Percentiles rank a stretch among this genome's conserved stretches.
phyloP scores from a whole-genome alignment of 257 asterid species.

The Primulina tabacum region DNA sequence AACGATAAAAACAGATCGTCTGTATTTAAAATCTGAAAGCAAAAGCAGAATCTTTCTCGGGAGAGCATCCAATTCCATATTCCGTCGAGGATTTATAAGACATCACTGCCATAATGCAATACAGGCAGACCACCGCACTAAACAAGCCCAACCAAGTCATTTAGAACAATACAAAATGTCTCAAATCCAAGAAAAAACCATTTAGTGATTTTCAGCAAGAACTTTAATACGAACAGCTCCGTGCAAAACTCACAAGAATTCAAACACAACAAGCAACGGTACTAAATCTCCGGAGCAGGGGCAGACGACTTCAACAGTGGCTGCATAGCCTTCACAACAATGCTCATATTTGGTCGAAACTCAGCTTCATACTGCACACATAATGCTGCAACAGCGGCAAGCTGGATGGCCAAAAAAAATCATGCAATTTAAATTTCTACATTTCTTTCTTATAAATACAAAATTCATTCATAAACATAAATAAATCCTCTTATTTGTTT shows the following conservation, averaged over 20 bases:
- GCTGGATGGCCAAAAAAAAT: slow-evolving; percentile 40
- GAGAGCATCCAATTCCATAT: slow-evolving; percentile 13
- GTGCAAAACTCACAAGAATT: slow-evolving; percentile 31
- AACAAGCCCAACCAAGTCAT: slow-evolving; percentile 22
- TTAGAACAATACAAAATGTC: slow-evolving; percentile 21
- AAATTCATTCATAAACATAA: too few species aligned
- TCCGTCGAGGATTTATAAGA: slow-evolving; percentile 25
- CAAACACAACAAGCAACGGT: slow-evolving; percentile 21
- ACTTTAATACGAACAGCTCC: slow-evolving; percentile 10
- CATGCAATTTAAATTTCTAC: background rate
- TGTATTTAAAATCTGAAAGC: slow-evolving; percentile 18
- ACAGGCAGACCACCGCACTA: slow-evolving; percentile 16
- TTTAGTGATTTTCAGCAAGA: slow-evolving; percentile 10
- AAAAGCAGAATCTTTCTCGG: slow-evolving; percentile 21
- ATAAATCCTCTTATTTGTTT: too few species aligned
- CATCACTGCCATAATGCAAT: slow-evolving; percentile 19
- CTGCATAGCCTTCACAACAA: slow-evolving; percentile 86
- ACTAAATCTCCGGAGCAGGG: slow-evolving; percentile 49
- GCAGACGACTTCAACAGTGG: slow-evolving; percentile 62
- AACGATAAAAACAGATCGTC: background rate
- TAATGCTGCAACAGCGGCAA: slow-evolving; percentile 90
- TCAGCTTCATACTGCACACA: slow-evolving; percentile 93
- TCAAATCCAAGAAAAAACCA: slow-evolving; percentile 19
- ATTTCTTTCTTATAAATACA: background rate
- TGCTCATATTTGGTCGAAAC: slow-evolving; percentile 91